Conservation (phyloP, 768 basidiomycete genomes). For the Hygrocybe coccinea region DNA sequence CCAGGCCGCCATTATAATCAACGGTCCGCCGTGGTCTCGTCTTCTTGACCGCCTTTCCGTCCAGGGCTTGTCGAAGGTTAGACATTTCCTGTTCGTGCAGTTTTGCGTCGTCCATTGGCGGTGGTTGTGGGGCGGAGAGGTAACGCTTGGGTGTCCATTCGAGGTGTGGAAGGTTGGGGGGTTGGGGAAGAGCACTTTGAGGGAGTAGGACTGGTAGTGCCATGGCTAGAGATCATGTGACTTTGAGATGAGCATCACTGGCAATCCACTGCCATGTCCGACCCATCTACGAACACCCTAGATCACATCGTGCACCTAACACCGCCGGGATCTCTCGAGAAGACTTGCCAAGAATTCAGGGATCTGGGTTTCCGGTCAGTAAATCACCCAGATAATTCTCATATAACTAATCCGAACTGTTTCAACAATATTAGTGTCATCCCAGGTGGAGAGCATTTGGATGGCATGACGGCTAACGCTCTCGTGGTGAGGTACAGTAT, state of each 20-base stretch:
- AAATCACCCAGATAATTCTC: neutral
- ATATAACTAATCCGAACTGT: no score
- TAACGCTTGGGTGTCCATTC: slow-evolving; percentile 79
- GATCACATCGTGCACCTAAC: slow-evolving; percentile 75
- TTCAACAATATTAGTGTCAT: slow-evolving; percentile 44
- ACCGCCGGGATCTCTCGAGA: slow-evolving; percentile 51
- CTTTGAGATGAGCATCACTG: no score
- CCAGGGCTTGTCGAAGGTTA: slow-evolving; percentile 62
- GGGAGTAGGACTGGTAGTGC: slow-evolving; percentile 56
- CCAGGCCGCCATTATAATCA: slow-evolving; percentile 87
- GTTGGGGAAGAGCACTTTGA: slow-evolving; percentile 32
- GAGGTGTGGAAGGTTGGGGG: slow-evolving; percentile 36
- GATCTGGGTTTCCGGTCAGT: slow-evolving; percentile 64
- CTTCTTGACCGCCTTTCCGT: slow-evolving; percentile 84
- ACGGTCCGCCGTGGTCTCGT: slow-evolving; percentile 90
- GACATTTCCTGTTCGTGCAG: slow-evolving; percentile 76
- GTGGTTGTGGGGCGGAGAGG: slow-evolving; percentile 68
- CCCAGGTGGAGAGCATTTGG: slow-evolving; percentile 61
- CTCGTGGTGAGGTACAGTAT: slow-evolving; percentile 62
- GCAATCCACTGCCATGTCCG: no score
- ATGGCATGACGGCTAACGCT: slow-evolving; percentile 58
- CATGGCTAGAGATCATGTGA: no score
- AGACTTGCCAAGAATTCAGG: slow-evolving; percentile 48
- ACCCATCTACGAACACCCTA: slow-evolving; percentile 24
- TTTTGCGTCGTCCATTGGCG: slow-evolving; percentile 71